Evolutionary conservation across 345 rosid species (phyloP).

Genomic region (Pugionium cornutum): DNA sequence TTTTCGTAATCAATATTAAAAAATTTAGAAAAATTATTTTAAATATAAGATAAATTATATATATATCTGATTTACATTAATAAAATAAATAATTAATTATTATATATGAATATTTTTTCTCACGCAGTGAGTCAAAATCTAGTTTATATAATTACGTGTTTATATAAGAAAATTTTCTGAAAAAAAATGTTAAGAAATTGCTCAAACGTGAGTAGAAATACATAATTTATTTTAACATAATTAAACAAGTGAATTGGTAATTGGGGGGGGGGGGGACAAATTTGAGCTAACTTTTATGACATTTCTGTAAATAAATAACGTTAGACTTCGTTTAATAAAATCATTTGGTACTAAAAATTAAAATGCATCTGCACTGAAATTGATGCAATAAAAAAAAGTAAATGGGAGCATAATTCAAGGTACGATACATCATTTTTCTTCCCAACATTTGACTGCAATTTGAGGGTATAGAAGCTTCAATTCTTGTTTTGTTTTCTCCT

Average conservation of each 20-base stretch:
- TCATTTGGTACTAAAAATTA: conserved; percentile 1
- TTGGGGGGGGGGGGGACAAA: conserved; percentile 3
- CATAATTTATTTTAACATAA: not conserved
- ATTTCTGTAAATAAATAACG: conserved; percentile 12
- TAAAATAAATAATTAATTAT: too few relatives aligned
- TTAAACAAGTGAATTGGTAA: conserved; percentile 3
- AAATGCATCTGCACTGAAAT: conserved; percentile 40
- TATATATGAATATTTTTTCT: too few relatives aligned
- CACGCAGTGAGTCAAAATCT: too few relatives aligned
- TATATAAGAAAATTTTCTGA: not conserved
- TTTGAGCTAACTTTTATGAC: conserved; percentile 16
- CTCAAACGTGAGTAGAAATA: not conserved
- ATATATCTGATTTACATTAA: too few relatives aligned
- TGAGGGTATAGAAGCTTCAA: conserved; percentile 47
- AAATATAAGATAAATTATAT: too few relatives aligned
- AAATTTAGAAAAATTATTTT: too few relatives aligned
- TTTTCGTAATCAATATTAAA: too few relatives aligned
- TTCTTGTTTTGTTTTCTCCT: conserved; percentile 46
- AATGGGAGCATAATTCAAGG: conserved; percentile 44
- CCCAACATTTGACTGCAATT: conserved; percentile 49
- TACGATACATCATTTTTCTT: conserved; percentile 44
- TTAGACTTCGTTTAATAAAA: conserved; percentile 4
- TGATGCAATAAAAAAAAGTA: conserved; percentile 38
- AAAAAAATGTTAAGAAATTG: conserved; percentile 4
- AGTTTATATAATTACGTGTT: not conserved